Percentiles rank a stretch among this genome's conserved stretches.
Conservation (phyloP, 2,329 filamentous ascomycete genomes). For the Colletotrichum sp. region DNA sequence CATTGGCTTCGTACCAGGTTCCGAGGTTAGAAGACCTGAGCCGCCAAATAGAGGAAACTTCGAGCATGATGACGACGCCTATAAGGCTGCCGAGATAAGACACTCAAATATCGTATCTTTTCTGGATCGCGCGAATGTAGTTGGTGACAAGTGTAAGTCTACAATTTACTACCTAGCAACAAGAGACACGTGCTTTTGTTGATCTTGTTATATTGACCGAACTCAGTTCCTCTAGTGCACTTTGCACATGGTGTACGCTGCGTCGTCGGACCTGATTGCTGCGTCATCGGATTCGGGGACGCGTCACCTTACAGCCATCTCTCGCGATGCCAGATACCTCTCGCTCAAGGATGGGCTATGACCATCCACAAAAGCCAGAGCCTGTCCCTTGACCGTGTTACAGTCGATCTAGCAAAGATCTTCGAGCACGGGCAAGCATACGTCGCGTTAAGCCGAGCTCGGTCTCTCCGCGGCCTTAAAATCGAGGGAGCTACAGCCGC, state of each 20-base stretch:
- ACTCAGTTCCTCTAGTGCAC: slow-evolving; percentile 34
- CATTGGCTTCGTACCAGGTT: background rate
- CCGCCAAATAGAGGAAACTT: background rate
- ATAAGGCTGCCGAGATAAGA: background rate
- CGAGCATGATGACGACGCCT: background rate
- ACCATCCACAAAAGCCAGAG: slow-evolving; percentile 69
- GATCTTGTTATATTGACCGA: no score
- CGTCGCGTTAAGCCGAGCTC: slow-evolving; percentile 66
- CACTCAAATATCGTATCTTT: no score
- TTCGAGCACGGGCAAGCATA: slow-evolving; percentile 67
- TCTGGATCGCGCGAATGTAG: no score
- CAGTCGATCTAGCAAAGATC: slow-evolving; percentile 54
- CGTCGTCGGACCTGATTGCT: slow-evolving; percentile 57
- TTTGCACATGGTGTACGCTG: slow-evolving; percentile 52
- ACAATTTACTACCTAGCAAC: no score
- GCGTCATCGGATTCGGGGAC: slow-evolving; percentile 50
- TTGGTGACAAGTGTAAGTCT: no score
- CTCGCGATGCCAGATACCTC: slow-evolving; percentile 64
- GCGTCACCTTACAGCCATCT: slow-evolving; percentile 50
- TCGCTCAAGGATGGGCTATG: slow-evolving; percentile 65
- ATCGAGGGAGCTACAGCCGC: slow-evolving; percentile 31
- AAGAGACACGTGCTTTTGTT: no score
- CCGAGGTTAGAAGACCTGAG: no score
- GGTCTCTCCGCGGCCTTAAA: slow-evolving; percentile 53
- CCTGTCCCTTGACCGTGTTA: slow-evolving; percentile 64